Evolutionary conservation across 1,284 basidiomycete species (phyloP), one percentile per base, ranked within the genome.

Genomic region (Phenoliferia sp.): DNA sequence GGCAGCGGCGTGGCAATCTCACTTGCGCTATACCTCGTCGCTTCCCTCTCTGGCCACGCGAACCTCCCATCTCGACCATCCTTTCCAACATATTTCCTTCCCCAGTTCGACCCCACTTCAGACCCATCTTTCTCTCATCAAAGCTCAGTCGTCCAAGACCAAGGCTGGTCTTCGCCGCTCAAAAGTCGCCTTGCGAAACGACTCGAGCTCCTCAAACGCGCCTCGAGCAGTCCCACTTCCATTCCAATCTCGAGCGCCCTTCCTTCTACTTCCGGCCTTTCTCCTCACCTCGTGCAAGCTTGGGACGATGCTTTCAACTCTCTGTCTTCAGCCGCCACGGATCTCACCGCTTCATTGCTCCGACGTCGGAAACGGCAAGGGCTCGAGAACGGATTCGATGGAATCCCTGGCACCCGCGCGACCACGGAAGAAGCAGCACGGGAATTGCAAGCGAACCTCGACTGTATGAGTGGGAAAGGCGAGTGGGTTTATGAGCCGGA

Each of bases 401-500:
- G 76, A 10, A 52, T 77, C 9, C 76, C 76, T 10, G 77, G 77
- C 6, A 77, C 76, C 1, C 65, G 64, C 48, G 71, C 77, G 63
- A 32, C 59, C 2, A 58, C 55, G 16, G 36, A 36, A 6, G 34
- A 59, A n/a, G 74, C 74, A 44, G 72, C 72, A 3, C 19, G 26
- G 16, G 34, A 32, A 31, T 35, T 78, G 17, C 77, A 77, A 54
- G 39, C 52, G 34, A 72, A 74, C 57, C 69, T 78, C 61, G 76
- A 78, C 64, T 78, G 77, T 64, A 65, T 62, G 26, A 61, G 69
- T 2, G 39, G 60, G 15, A 29, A 69, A 12, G 77, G 76, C 28
- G 63, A 70, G 56, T 77, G 77, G 77, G 66, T 73, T 16, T 69
- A 73, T 54, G 71, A 76, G 28, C 65, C 69, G 10, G 1, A 4